Evolutionary conservation across 2,329 filamentous ascomycete species (phyloP).

Genomic region (Penicillium paneum): DNA sequence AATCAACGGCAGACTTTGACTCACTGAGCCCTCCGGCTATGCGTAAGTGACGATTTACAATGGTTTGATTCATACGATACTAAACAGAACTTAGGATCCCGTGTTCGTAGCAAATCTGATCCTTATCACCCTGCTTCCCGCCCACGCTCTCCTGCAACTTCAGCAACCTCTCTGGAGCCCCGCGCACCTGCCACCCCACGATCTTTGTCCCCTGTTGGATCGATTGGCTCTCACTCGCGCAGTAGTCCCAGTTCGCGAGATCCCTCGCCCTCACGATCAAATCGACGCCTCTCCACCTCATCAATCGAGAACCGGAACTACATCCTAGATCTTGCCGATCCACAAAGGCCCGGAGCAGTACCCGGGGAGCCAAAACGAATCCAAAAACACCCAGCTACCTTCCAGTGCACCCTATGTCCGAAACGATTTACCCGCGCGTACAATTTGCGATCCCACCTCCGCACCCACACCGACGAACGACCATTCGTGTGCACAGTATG

Average conservation of each 20-base stretch:
- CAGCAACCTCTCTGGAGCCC: constrained; percentile 31
- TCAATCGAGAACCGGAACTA: constrained; percentile 63
- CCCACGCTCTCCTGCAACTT: constrained; percentile 35
- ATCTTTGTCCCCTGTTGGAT: constrained; percentile 45
- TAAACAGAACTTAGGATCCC: constrained; percentile 45
- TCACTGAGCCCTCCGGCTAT: constrained; percentile 75
- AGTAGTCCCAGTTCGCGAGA: constrained; percentile 46
- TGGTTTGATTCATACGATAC: constrained; percentile 2
- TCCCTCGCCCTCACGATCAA: constrained; percentile 43
- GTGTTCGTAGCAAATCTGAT: constrained; percentile 61
- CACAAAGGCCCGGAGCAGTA: constrained; percentile 68
- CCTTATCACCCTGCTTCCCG: constrained; percentile 50
- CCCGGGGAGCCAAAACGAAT: constrained; percentile 69
- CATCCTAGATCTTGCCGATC: constrained; percentile 87
- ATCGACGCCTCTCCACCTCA: constrained; percentile 45
- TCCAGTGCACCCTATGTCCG: constrained; percentile 88
- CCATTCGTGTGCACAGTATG: constrained; percentile 97
- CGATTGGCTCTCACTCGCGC: constrained; percentile 30
- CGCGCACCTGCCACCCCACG: constrained; percentile 34
- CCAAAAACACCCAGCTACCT: constrained; percentile 96
- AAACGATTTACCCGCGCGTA: constrained; percentile 97
- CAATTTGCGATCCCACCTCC: constrained; percentile 89
- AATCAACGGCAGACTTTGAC: constrained; percentile 65
- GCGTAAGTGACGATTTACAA: constrained; percentile 37
- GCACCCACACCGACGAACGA: constrained; percentile 94